Conservation (phyloP, 2,329 filamentous ascomycete genomes). For the Pseudogymnoascus sp. region DNA sequence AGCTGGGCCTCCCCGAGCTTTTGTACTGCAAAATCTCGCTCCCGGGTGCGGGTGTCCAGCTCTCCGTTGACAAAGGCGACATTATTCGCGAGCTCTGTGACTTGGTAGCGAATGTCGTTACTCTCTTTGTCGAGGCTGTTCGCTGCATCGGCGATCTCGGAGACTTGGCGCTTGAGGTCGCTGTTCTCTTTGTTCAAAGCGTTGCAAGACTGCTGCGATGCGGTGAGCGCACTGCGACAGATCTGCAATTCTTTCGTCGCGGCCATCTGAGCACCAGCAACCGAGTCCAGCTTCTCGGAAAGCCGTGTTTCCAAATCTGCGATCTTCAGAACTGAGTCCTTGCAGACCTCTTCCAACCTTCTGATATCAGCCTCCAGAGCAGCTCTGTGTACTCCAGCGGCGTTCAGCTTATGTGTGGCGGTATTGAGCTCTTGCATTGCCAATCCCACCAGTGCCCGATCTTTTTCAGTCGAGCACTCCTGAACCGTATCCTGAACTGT, state of each 20-base stretch:
- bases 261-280: not conserved
- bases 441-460: not conserved
- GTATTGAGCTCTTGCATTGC: not conserved
- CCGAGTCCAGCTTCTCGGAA: not conserved
- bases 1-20: not conserved
- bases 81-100: not conserved
- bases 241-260: not conserved
- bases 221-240: not conserved
- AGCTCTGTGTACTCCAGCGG: not conserved
- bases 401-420: not conserved
- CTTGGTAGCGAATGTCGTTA: not conserved
- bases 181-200: not conserved
- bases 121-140: not conserved
- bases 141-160: not conserved
- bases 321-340: not conserved
- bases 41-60: not conserved
- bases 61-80: not conserved
- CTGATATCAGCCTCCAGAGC: not conserved
- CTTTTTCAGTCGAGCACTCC: not conserved
- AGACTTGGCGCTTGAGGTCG: not conserved
- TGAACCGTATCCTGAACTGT: not conserved
- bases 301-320: not conserved
- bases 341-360: not conserved
- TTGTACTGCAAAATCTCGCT: constrained; percentile 2
- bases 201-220: not conserved